Conservation (phyloP, 23 red algal genomes). For the Porphyridium purpureum region DNA sequence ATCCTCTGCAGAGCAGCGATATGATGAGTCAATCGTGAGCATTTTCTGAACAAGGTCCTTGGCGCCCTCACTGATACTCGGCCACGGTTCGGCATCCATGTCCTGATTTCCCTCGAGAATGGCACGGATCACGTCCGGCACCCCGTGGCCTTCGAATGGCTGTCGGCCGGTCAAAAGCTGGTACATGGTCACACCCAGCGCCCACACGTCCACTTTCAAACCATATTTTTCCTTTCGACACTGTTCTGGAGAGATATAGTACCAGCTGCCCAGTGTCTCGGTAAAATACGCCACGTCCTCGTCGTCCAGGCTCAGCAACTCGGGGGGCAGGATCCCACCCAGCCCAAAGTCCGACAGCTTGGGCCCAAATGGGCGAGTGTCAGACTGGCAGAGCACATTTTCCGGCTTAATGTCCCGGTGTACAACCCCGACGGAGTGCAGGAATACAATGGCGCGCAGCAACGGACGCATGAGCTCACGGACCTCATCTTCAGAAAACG, state of each 20-base stretch:
- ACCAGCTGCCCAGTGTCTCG: too few relatives aligned
- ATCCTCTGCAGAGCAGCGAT: constrained; percentile 21
- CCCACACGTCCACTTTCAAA: constrained; percentile 88
- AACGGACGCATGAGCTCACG: constrained; percentile 13
- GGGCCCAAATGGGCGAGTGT: constrained; percentile 6
- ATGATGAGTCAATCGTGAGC: constrained; percentile 33
- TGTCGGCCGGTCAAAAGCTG: constrained; percentile 48
- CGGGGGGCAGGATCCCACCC: too few relatives aligned
- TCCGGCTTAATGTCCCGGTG: constrained; percentile 64
- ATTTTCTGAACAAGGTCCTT: constrained; percentile 31
- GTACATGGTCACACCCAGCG: constrained; percentile 70
- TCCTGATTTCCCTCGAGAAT: constrained; percentile 45
- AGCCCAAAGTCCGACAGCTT: constrained; percentile 43
- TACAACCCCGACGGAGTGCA: constrained; percentile 28
- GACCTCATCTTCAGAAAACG: constrained; percentile 24
- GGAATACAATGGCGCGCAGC: constrained; percentile 13
- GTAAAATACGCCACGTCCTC: too few relatives aligned
- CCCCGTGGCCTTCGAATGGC: constrained; percentile 60
- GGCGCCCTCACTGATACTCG: constrained; percentile 19
- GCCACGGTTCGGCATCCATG: constrained; percentile 25
- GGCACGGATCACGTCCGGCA: constrained; percentile 46
- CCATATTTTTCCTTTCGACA: constrained; percentile 72
- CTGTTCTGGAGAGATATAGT: too few relatives aligned
- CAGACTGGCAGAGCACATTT: constrained; percentile 25
- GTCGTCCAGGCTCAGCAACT: too few relatives aligned